A percentile compares a stretch with the other conserved stretches of the same genome.
phyloP scores from a whole-genome alignment of 306 rosid species.

The Acacia confusa region DNA sequence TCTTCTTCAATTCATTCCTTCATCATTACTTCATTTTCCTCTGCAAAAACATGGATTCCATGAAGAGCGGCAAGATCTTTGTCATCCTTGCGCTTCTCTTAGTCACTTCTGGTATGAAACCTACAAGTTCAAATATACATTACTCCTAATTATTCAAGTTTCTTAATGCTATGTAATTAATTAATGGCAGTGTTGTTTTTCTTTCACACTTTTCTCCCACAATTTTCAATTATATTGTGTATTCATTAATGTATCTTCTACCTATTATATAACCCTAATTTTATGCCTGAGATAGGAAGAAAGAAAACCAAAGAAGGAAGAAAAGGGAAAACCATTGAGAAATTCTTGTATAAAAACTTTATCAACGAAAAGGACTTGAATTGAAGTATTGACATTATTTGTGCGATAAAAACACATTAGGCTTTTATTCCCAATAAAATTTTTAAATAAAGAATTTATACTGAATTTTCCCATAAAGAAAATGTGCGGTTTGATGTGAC shows the following conservation, averaged over 20 bases:
- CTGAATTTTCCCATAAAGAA: no score
- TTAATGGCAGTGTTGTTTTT: background rate
- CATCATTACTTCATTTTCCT: background rate
- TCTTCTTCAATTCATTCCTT: background rate
- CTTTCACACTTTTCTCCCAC: background rate
- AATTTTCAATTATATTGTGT: background rate
- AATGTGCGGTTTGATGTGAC: background rate
- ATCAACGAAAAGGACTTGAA: no score
- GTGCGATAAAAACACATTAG: no score
- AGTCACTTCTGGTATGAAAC: background rate
- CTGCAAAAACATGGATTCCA: background rate
- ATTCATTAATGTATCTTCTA: background rate
- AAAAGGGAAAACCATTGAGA: no score
- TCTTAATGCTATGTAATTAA: background rate
- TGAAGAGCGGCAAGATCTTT: background rate
- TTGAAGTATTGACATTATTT: no score
- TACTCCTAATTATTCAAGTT: background rate
- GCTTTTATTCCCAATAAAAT: no score
- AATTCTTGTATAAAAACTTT: no score
- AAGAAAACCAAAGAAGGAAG: background rate
- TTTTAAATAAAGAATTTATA: no score
- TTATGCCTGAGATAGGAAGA: background rate
- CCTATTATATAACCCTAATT: background rate
- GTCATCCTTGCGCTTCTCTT: background rate
- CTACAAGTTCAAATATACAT: background rate